Evolutionary conservation across 2,329 filamentous ascomycete species (phyloP).

Genomic region (Mariannaea elegans): DNA sequence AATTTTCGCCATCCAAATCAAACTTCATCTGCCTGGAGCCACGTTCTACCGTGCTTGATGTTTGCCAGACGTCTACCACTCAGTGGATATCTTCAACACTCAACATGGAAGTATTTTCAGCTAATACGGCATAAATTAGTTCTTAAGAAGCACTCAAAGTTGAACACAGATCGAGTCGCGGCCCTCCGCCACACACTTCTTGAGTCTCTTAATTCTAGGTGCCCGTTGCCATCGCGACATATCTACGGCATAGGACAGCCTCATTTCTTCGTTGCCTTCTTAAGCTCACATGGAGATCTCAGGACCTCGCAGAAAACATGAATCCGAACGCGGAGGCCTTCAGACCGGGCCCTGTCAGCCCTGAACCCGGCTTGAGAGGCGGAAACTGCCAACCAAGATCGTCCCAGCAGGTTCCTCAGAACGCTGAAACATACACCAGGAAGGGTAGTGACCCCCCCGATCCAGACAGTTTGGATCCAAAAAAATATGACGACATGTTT

Average conservation of each 20-base stretch:
- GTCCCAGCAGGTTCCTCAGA: not conserved
- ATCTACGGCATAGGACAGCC: not conserved
- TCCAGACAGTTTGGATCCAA: slow-evolving; percentile 27
- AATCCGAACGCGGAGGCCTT: slow-evolving; percentile 43
- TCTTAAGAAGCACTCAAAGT: not conserved
- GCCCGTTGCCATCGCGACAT: not conserved
- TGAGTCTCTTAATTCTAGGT: not conserved
- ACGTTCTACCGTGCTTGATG: not conserved
- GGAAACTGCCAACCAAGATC: not conserved
- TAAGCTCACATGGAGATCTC: not conserved
- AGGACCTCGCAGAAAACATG: slow-evolving; percentile 27
- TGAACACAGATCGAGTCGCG: not conserved
- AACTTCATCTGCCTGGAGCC: not conserved
- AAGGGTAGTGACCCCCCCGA: not conserved
- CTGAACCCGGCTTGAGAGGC: not conserved
- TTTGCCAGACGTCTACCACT: not conserved
- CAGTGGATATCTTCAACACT: not conserved
- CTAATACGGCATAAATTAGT: not conserved
- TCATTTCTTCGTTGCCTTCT: not conserved
- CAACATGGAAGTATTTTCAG: not conserved
- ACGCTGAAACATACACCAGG: not conserved
- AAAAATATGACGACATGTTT: slow-evolving; percentile 37
- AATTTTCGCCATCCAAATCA: not conserved
- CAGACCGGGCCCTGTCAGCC: slow-evolving; percentile 23
- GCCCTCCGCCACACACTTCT: not conserved